These are phyloP conservation scores for Neofusicoccum laricinum DNA, from an alignment of 2,329 filamentous ascomycete genomes.

Conservation along the genomic window DNA sequence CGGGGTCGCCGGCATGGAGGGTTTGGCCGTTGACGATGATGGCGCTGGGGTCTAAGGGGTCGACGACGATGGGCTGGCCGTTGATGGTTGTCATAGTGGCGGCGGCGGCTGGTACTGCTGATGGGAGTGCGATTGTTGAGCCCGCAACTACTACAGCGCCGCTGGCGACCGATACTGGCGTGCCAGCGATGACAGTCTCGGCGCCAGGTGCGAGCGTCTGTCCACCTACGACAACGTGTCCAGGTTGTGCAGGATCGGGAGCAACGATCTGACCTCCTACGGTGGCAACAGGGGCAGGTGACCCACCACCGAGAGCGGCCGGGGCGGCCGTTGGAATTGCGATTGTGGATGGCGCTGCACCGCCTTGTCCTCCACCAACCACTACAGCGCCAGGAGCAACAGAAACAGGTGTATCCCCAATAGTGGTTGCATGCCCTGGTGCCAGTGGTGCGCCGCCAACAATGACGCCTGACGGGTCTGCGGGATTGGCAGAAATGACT, in stretches of 20 bases:
- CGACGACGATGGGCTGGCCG: too few relatives aligned
- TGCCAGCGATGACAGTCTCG: background rate
- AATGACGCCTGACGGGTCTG: background rate
- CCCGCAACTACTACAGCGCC: too few relatives aligned
- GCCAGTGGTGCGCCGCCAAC: background rate
- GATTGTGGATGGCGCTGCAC: background rate
- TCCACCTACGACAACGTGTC: background rate
- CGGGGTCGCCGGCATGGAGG: too few relatives aligned
- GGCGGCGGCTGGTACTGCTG: too few relatives aligned
- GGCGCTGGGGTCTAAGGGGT: too few relatives aligned
- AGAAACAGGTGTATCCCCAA: background rate
- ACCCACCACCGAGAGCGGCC: background rate
- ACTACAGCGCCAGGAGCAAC: background rate
- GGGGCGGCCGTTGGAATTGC: background rate
- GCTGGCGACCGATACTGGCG: background rate
- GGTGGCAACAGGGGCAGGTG: background rate
- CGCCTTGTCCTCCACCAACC: background rate
- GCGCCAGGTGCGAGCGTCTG: background rate
- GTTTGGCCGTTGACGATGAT: too few relatives aligned
- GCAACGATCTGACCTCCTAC: background rate
- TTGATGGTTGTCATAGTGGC: too few relatives aligned
- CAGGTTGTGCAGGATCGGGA: background rate
- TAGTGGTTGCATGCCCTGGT: background rate
- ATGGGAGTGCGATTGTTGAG: too few relatives aligned
- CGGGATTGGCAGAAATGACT: background rate